Conservation (phyloP, 23 red algal genomes). For the Gracilaria gracilis region DNA sequence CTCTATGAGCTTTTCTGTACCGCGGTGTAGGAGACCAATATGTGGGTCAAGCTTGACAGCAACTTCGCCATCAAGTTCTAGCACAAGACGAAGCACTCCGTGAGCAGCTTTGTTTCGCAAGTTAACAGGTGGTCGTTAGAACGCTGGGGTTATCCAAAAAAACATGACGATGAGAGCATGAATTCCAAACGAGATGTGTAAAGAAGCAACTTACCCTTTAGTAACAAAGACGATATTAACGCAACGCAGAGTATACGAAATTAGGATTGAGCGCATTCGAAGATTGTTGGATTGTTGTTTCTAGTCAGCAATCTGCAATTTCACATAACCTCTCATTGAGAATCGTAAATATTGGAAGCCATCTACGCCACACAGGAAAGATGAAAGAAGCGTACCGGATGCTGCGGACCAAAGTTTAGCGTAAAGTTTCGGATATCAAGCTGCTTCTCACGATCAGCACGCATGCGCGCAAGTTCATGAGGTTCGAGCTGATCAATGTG, state of each 20-base stretch:
- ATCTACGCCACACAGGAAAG: background rate
- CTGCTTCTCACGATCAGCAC: conserved; percentile 85
- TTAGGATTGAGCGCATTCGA: background rate
- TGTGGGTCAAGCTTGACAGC: conserved; percentile 94
- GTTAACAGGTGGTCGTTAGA: background rate
- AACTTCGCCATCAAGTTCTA: conserved; percentile 96
- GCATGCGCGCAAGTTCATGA: conserved; percentile 78
- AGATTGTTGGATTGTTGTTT: background rate
- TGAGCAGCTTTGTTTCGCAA: conserved; percentile 76
- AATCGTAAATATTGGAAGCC: background rate
- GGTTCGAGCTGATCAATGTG: conserved; percentile 72
- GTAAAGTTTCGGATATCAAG: conserved; percentile 91
- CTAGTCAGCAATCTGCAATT: background rate
- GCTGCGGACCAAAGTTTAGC: conserved; percentile 99
- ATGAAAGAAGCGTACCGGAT: conserved; percentile 73
- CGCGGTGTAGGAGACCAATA: conserved; percentile 96
- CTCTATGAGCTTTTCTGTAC: conserved; percentile 99
- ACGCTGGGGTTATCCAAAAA: background rate
- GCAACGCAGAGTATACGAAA: background rate
- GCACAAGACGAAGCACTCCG: conserved; percentile 96
- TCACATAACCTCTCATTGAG: background rate
- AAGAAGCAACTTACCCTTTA: conserved; percentile 3
- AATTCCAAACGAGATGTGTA: background rate
- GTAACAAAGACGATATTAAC: background rate
- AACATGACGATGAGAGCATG: background rate